Evolutionary conservation across 2,329 filamentous ascomycete genomes (phyloP), one percentile per base, ranked within the genome.

Genomic region (Leptodontidium sp.): DNA sequence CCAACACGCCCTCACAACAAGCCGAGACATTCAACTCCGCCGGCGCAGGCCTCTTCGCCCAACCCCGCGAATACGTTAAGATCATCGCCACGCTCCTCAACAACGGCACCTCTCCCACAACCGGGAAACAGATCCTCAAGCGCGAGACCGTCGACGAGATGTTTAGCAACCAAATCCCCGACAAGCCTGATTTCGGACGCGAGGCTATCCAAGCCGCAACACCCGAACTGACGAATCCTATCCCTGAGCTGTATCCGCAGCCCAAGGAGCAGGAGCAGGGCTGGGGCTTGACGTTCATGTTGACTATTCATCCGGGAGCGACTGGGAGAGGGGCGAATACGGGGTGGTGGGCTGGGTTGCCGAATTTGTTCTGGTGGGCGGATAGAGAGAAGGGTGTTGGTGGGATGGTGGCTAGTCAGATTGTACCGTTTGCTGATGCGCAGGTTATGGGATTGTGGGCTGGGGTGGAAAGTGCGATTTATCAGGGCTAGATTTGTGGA

Each of bases 81-180:
- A 83, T 92, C 26, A 82, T 93, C 2, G 83, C 87, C 0, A 82
- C 84, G 0, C 79, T 93, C 1, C 79, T 92, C 32, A 93, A 93
- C 75, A 80, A 90, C 69, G 90, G 91, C 57, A 85, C 81, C 0
- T 88, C 84, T 43, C 87, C 90, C 0, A 81, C 73, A 0, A 91
- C 88, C 0, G 84, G 85, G 1, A 76, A 77, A 0, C 81, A 82
- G 63, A 84, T 93, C 40, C 81, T 93, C 7, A 80, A 82, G 24
- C 81, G 83, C 17, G 80, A 83, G 38, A 91, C 88, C 0, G 85
- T 93, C 0, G 83, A 89, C 14, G 78, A 85, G 40, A 90, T 92
- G 87, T 91, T 89, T 77, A 81, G 81, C 67, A 91, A 92, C 75
- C 88, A 89, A 71, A 84, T 90, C 62, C 82, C 85, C 0, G 69